Evolutionary conservation across 2,329 filamentous ascomycete genomes (phyloP).

Genomic region (Hymenoscyphus scutula): DNA sequence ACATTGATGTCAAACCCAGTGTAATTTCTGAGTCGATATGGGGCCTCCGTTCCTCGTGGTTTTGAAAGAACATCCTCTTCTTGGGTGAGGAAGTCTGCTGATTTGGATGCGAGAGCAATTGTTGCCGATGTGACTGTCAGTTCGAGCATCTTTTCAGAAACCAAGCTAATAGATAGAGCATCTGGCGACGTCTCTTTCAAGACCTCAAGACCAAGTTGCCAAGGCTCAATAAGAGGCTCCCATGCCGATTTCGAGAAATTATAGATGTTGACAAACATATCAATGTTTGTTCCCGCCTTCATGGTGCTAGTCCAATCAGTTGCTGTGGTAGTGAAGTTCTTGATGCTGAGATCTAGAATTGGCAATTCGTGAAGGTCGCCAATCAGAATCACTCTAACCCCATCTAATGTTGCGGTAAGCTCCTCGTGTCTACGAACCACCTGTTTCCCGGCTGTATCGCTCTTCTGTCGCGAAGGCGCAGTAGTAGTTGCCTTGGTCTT

Average conservation of each 20-base stretch:
- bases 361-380: constrained; percentile 95
- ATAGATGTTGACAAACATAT: constrained; percentile 94
- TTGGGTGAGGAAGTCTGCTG: constrained; percentile 81
- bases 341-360: constrained; percentile 89
- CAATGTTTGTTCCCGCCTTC: constrained; percentile 83
- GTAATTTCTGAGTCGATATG: constrained; percentile 91
- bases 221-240: constrained; percentile 95
- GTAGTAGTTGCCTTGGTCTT: constrained; percentile 41
- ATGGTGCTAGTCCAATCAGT: constrained; percentile 89
- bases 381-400: constrained; percentile 88
- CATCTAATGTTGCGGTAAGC: constrained; percentile 80
- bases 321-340: constrained; percentile 80
- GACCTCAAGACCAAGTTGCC: constrained; percentile 90
- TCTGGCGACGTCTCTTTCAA: constrained; percentile 74
- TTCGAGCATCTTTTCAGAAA: constrained; percentile 87
- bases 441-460: constrained; percentile 40
- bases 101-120: constrained; percentile 90
- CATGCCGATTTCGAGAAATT: constrained; percentile 99
- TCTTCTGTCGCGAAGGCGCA: constrained; percentile 32
- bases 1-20: constrained; percentile 89
- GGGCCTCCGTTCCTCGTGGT: constrained; percentile 84
- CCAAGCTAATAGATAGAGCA: constrained; percentile 76
- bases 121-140: constrained; percentile 90
- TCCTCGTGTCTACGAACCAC: constrained; percentile 64
- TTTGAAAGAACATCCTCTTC: constrained; percentile 93